Conservation (phyloP, 2,329 filamentous ascomycete species). For the Juglanconis oblonga region DNA sequence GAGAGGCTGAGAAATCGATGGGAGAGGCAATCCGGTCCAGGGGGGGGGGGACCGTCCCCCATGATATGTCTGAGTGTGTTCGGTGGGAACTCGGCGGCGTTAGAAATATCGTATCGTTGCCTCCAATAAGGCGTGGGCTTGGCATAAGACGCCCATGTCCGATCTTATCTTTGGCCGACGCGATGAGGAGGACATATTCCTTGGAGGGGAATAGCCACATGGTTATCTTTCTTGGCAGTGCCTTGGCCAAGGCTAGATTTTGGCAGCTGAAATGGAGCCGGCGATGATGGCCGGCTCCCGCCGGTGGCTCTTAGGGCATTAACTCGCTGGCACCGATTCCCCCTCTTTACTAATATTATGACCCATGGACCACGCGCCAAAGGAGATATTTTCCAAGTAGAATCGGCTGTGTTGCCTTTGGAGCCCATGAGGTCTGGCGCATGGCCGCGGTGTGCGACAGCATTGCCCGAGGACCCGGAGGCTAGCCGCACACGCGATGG, state of each 20-base stretch:
- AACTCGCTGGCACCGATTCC: no score
- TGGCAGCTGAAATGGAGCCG: background rate
- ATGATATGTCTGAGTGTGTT: background rate
- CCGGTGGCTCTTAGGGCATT: no score
- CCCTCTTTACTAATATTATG: constrained; percentile 18
- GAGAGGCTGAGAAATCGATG: background rate
- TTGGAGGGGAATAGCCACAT: background rate
- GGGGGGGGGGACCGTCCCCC: background rate
- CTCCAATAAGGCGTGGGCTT: background rate
- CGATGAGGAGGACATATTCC: background rate
- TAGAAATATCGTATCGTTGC: background rate
- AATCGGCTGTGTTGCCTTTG: no score
- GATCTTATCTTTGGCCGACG: background rate
- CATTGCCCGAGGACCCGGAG: no score
- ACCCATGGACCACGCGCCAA: no score
- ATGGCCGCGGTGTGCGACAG: no score
- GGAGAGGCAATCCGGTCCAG: no score
- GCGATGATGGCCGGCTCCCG: no score
- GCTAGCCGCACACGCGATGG: no score
- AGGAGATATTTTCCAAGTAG: no score
- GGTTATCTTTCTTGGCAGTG: background rate
- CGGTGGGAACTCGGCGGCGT: background rate
- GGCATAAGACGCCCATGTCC: background rate
- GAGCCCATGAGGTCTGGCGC: no score
- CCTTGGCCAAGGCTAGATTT: background rate